Conservation (phyloP, 768 basidiomycete genomes). For the Hygrophoropsis aurantiaca region DNA sequence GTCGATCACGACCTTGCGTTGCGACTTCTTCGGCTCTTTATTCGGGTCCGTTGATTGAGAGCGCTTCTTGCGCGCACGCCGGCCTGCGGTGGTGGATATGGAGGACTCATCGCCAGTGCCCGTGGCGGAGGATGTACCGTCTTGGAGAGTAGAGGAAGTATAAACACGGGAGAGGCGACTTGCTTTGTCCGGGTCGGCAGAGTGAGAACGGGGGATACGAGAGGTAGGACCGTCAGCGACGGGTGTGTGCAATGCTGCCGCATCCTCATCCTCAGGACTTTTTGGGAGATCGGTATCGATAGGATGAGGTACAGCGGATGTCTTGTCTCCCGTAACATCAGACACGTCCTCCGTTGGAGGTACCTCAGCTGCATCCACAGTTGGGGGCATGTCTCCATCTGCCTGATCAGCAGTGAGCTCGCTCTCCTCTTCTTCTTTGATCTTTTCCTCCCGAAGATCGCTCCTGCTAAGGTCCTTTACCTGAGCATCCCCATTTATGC, state of each 20-base stretch:
- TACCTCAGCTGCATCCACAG: constrained; percentile 5
- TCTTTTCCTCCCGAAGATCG: constrained; percentile 19
- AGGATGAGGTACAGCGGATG: not conserved
- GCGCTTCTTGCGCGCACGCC: constrained; percentile 54
- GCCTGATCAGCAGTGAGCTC: not conserved
- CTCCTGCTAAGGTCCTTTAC: constrained; percentile 13
- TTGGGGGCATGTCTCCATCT: constrained; percentile 4
- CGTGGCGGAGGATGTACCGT: constrained; percentile 51
- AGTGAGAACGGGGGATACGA: constrained; percentile 75
- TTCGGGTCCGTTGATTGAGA: constrained; percentile 48
- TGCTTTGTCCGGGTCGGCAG: constrained; percentile 72
- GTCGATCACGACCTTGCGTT: constrained; percentile 75
- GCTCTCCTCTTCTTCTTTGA: constrained; percentile 27
- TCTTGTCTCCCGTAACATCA: constrained; percentile 6
- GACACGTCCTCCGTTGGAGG: constrained; percentile 8
- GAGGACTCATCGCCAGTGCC: constrained; percentile 74
- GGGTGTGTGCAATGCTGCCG: constrained; percentile 35
- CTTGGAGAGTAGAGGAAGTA: constrained; percentile 50
- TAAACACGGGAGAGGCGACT: constrained; percentile 59
- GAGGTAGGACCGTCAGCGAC: constrained; percentile 34
- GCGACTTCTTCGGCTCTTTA: constrained; percentile 49
- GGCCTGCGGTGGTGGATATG: constrained; percentile 51
- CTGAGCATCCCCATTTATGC: constrained; percentile 22
- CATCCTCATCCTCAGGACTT: constrained; percentile 27
- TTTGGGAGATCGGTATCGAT: constrained; percentile 24